Evolutionary conservation across 2,329 filamentous ascomycete genomes (phyloP).

Genomic region (Cercospora zeina): DNA sequence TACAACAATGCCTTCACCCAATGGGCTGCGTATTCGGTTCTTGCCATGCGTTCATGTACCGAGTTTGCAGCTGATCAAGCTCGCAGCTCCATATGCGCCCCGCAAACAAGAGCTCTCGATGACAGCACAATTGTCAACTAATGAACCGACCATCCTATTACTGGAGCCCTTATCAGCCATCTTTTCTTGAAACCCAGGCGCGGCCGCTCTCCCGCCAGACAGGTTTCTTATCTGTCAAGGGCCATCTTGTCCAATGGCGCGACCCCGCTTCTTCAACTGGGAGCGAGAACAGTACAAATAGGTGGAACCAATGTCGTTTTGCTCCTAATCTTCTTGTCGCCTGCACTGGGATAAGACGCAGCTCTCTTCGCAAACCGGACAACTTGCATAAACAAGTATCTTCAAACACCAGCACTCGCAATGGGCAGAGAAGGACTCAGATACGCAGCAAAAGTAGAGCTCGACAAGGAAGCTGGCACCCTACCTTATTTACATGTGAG

Average conservation of each 20-base stretch:
- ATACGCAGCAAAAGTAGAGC: slow-evolving; percentile 70
- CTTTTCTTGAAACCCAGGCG: slow-evolving; percentile 16
- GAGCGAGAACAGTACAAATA: slow-evolving; percentile 5
- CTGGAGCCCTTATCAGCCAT: slow-evolving; percentile 26
- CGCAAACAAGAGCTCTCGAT: slow-evolving; percentile 23
- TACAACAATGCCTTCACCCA: not conserved
- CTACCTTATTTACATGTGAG: slow-evolving; percentile 53
- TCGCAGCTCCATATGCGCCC: slow-evolving; percentile 25
- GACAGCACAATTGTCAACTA: slow-evolving; percentile 13
- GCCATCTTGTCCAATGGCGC: not conserved
- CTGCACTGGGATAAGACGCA: not conserved
- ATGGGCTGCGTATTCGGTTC: not conserved
- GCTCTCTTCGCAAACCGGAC: not conserved
- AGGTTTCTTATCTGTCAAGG: slow-evolving; percentile 12
- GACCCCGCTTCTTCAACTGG: slow-evolving; percentile 6
- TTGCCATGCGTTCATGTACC: slow-evolving; percentile 5
- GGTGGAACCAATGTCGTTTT: not conserved
- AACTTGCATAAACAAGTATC: not conserved
- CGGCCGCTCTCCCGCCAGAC: slow-evolving; percentile 4
- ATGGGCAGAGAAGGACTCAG: slow-evolving; percentile 62
- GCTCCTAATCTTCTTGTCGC: not conserved
- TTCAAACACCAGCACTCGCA: slow-evolving; percentile 6
- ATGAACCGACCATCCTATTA: slow-evolving; percentile 6
- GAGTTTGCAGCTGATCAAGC: slow-evolving; percentile 9
- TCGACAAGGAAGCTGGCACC: slow-evolving; percentile 69